Evolutionary conservation across 371 early-diverging fungal species (phyloP), one percentile per base, ranked within the genome.

Genomic region (Zopfochytrium polystomum): DNA sequence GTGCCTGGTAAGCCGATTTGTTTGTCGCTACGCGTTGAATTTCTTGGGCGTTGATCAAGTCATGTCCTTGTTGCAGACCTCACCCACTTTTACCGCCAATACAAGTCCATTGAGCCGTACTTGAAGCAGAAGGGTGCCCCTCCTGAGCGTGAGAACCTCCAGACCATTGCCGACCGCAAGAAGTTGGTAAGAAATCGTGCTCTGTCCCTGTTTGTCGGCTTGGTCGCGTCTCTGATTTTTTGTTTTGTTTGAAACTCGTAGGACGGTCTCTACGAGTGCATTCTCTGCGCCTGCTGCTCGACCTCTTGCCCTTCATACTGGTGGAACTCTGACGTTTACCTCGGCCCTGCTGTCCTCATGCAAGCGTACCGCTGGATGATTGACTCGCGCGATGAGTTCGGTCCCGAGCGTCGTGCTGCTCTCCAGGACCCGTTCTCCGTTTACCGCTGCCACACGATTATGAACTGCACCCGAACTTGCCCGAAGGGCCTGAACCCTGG

Each of bases 361-460:
- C 95, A 95, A 80, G 92, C 95, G 46, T 95, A 93, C 82, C 89
- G 97, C 74, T 96, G 97, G 97, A 94, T 95, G 91, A 87, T 87
- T 56, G 96, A 96, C 77, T 89, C 90, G 43, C 90, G 97, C 74
- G 97, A 97, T 74, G 90, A 95, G 67, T 90, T 86, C 66, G 90
- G 90, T 46, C 65, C 77, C 59, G 91, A 95, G 75, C 89, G 98
- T 67, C 86, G 94, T 63, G 86, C 81, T 56, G 85, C 85, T 57
- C 81, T 97, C 66, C 95, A 97, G 76, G 93, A 93, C 75, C 87
- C 92, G 48, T 93, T 93, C 89, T 88, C 92, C 11, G 83, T 95
- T 20, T 97, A 93, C 84, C 90, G 95, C 58, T 97, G 98, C 86
- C 98, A 97, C 80, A 95, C 96, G 60, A 97, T 96, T 77, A 95